phyloP scores from a whole-genome alignment of 768 basidiomycete genomes.

The Phaeotremella fagi region DNA sequence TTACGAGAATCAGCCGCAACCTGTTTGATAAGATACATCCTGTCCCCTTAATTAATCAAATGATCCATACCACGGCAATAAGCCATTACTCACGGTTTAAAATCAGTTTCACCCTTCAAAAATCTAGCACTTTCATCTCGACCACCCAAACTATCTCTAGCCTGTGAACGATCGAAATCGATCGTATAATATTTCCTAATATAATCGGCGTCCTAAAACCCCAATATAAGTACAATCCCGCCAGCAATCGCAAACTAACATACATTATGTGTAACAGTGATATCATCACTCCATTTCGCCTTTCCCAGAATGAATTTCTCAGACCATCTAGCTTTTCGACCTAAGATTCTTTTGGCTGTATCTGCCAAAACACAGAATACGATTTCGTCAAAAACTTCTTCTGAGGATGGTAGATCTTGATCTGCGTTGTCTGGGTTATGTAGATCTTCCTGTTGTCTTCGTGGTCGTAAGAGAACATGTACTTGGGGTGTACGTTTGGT shows the following conservation, averaged over 20 bases:
- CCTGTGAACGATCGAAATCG: constrained; percentile 42
- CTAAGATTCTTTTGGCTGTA: constrained; percentile 52
- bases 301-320: constrained; percentile 52
- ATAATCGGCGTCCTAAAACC: constrained; percentile 47
- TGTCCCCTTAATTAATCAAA: not conserved
- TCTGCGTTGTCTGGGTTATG: constrained; percentile 49
- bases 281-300: constrained; percentile 53
- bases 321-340: constrained; percentile 49
- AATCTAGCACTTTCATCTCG: constrained; percentile 47
- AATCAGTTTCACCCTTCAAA: constrained; percentile 42
- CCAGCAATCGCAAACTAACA: too few species aligned
- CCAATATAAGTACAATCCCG: too few species aligned
- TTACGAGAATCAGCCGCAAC: constrained; percentile 41
- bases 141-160: constrained; percentile 42
- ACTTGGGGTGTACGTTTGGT: constrained; percentile 43
- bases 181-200: constrained; percentile 49
- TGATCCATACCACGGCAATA: not conserved
- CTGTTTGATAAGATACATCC: constrained; percentile 52
- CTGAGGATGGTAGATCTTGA: constrained; percentile 43
- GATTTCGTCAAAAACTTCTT: constrained; percentile 52
- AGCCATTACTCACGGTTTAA: constrained; percentile 44
- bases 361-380: constrained; percentile 54
- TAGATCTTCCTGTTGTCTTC: constrained; percentile 44
- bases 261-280: constrained; percentile 54
- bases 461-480: constrained; percentile 38